A percentile compares a stretch with the other conserved stretches of the same genome.
phyloP scores from a whole-genome alignment of 108 stramenopile genomes.

The Nannochloropsis salina region DNA sequence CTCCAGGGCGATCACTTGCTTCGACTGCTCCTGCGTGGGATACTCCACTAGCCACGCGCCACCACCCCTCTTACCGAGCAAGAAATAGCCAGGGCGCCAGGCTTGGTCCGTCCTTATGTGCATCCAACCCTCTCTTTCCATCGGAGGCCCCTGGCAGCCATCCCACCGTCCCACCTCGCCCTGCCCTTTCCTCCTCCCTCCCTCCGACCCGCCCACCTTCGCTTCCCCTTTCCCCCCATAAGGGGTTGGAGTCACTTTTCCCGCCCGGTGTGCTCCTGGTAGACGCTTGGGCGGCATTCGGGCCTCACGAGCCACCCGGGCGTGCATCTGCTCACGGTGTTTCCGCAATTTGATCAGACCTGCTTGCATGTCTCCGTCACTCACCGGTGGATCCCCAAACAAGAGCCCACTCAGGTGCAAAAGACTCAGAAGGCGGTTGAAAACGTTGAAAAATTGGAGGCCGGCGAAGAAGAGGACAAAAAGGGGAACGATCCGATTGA shows the following conservation, averaged over 20 bases:
- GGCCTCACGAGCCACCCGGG: not conserved
- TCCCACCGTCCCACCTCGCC: not conserved
- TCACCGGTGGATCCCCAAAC: not conserved
- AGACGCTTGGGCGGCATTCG: not conserved
- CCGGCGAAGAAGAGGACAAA: not conserved
- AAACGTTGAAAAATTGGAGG: not conserved
- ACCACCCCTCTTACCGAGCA: not conserved
- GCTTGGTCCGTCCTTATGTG: not conserved
- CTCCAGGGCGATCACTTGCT: not conserved
- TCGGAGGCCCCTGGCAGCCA: not conserved
- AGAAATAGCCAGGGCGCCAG: not conserved
- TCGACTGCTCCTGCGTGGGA: not conserved
- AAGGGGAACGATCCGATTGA: slow-evolving; percentile 9
- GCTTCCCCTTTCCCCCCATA: not conserved
- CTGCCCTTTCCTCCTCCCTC: not conserved
- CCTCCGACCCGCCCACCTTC: not conserved
- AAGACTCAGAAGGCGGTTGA: not conserved
- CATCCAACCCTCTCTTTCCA: not conserved
- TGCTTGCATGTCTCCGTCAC: not conserved
- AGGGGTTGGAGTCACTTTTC: not conserved
- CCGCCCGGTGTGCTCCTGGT: not conserved
- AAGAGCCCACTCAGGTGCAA: not conserved
- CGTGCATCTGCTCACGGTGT: slow-evolving; percentile 4
- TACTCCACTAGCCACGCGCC: not conserved
- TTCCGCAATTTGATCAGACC: not conserved